phyloP scores from a whole-genome alignment of 2,329 filamentous ascomycete genomes.

The Chaetomiaceae sp. region DNA sequence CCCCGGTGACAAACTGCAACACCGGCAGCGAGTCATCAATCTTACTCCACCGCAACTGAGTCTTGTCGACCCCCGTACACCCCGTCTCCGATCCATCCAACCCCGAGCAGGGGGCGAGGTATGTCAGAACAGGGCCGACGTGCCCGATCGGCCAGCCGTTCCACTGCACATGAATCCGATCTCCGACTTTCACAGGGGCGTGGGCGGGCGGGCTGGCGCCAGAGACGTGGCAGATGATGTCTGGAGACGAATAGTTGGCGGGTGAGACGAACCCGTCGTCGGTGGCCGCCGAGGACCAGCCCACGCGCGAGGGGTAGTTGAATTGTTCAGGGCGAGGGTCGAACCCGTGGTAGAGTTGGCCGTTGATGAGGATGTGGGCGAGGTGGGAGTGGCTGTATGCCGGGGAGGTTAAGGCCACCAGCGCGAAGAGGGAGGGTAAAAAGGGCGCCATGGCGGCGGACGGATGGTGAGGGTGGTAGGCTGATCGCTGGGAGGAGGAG shows the following conservation, averaged over 20 bases:
- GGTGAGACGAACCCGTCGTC: conserved; percentile 52
- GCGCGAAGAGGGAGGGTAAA: conserved; percentile 10
- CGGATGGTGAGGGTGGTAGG: not conserved
- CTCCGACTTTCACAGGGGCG: conserved; percentile 54
- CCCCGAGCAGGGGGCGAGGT: conserved; percentile 35
- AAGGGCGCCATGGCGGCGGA: conserved; percentile 6
- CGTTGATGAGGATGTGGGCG: conserved; percentile 39
- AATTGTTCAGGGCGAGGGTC: conserved; percentile 25
- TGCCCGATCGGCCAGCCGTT: conserved; percentile 55
- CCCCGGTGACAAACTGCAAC: conserved; percentile 10
- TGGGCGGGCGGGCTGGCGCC: conserved; percentile 47
- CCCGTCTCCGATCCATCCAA: conserved; percentile 20
- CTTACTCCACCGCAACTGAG: conserved; percentile 40
- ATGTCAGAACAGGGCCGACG: conserved; percentile 39
- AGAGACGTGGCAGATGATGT: conserved; percentile 60
- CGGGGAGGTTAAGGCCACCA: conserved; percentile 1
- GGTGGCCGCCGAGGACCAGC: conserved; percentile 48
- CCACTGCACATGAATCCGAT: conserved; percentile 56
- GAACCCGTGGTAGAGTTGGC: conserved; percentile 42
- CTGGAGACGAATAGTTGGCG: conserved; percentile 40
- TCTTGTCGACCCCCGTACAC: conserved; percentile 38
- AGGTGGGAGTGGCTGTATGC: conserved; percentile 31
- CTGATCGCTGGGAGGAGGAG: not conserved
- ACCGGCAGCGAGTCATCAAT: conserved; percentile 36
- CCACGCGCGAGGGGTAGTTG: conserved; percentile 36